Evolutionary conservation across 2,329 filamentous ascomycete species (phyloP), one percentile per base, ranked within the genome.

Genomic region (Botrytis sinoallii): DNA sequence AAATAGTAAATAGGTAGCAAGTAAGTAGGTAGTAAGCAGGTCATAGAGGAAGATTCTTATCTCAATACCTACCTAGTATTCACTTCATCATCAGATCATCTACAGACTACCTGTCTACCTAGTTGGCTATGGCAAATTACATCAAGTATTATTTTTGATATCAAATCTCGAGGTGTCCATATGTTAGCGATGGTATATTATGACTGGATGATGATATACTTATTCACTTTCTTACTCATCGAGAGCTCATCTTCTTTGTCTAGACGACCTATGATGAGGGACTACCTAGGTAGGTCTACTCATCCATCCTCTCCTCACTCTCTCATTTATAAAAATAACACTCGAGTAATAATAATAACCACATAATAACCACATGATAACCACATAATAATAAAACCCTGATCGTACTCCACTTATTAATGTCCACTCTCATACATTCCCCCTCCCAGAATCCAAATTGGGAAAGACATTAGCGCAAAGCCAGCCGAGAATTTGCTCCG

Each of bases 361-460:
- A 32, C 32, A 32, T 32, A 32, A 32, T 32, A 32, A 32, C 29
- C 29, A 32, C 29, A 32, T 32, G n/a, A 14, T 14, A 14, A 42
- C n/a, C 10, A 66, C 38, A 67, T 67, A 20, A 67, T 35, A n/a
- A 48, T 67, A 55, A 29, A 46, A 67, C 32, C 46, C 65, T 40
- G 38, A 35, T n/a, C 44, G 7, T 4, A 52, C 42, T 55, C n/a
- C 57, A 25, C 20, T 32, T 42, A 4, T 55, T 40, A 16, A 29
- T 55, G 59, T n/a, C 70, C 70, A 72, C 60, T 66, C 70, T 72
- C 46, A 57, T 60, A 67, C 61, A 67, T 68, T 40, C 29, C 40
- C 40, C 70, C 63, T 55, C 69, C 70, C 40, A n/a, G n/a, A 29
- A n/a, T 55, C 52, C 52, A 29, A 29, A 42, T 67, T 57, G 16